These are phyloP conservation scores for Metarhizium robertsii DNA, from an alignment of 2,329 filamentous ascomycete genomes.

Conservation along the genomic window DNA sequence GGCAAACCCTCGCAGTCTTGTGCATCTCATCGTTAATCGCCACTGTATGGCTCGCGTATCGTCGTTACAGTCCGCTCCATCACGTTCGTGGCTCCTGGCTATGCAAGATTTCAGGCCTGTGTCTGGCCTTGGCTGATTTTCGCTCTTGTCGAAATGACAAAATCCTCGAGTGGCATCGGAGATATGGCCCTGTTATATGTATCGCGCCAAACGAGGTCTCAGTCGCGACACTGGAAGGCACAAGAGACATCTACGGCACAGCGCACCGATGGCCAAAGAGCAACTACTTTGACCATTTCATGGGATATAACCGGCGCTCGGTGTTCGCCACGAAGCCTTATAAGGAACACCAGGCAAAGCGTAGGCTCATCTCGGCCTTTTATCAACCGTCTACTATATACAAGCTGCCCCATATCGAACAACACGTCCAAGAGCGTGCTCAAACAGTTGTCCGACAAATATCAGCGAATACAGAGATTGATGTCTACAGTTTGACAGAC, in stretches of 20 bases:
- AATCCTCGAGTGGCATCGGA: constrained; percentile 4
- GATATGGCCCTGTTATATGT: constrained; percentile 5
- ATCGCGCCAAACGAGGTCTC: constrained; percentile 7
- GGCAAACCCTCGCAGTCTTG: too few relatives aligned
- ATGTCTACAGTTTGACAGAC: constrained; percentile 3
- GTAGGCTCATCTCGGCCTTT: constrained; percentile 6
- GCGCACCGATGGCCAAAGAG: constrained; percentile 5
- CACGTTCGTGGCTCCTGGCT: too few relatives aligned
- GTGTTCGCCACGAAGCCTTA: constrained; percentile 7
- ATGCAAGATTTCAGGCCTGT: too few relatives aligned
- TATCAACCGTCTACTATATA: constrained; percentile 6
- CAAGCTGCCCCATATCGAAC: constrained; percentile 4
- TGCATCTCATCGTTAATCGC: too few relatives aligned
- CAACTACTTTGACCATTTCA: constrained; percentile 7
- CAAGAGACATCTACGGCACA: neutral
- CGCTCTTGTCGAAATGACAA: constrained; percentile 1
- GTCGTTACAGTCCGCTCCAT: too few relatives aligned
- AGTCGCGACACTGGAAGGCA: constrained; percentile 1
- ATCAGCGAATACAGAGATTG: neutral
- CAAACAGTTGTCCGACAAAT: neutral
- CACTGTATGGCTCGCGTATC: too few relatives aligned
- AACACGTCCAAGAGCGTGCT: constrained; percentile 2
- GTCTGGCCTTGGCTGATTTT: constrained; percentile 1
- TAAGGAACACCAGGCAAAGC: constrained; percentile 3
- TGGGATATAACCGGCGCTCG: constrained; percentile 3